These are phyloP conservation scores for Wickerhamiella pararugosa DNA, from an alignment of 1,139 yeast species.

Conservation along the genomic window DNA sequence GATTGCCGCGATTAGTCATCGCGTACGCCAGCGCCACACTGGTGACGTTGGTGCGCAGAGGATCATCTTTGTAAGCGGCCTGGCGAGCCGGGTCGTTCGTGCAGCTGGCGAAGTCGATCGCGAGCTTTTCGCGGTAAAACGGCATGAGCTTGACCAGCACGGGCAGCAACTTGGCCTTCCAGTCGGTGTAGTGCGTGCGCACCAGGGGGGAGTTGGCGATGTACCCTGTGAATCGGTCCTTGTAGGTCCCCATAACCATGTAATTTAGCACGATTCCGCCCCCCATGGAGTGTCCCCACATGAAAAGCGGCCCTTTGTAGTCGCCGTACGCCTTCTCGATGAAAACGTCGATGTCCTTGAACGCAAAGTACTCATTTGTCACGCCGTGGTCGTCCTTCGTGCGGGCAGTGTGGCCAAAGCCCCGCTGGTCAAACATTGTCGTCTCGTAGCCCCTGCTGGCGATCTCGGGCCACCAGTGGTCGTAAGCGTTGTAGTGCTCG, in stretches of 20 bases:
- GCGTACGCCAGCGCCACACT: constrained; percentile 44
- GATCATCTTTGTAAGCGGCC: constrained; percentile 18
- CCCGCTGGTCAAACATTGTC: constrained; percentile 74
- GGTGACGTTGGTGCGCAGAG: constrained; percentile 28
- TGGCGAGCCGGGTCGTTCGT: constrained; percentile 34
- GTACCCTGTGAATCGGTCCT: constrained; percentile 39
- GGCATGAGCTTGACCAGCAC: constrained; percentile 39
- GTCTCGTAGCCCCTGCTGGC: constrained; percentile 53
- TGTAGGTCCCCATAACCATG: constrained; percentile 48
- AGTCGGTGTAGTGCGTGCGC: constrained; percentile 38
- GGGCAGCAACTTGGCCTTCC: constrained; percentile 34
- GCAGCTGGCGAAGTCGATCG: constrained; percentile 38
- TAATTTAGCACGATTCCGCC: constrained; percentile 72
- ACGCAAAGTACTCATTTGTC: constrained; percentile 49
- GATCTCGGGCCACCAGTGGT: constrained; percentile 43
- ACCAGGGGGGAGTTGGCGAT: constrained; percentile 53
- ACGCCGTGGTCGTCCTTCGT: constrained; percentile 40
- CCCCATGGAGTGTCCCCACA: constrained; percentile 94
- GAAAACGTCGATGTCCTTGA: constrained; percentile 56
- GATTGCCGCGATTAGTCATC: constrained; percentile 48
- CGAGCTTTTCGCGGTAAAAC: constrained; percentile 39
- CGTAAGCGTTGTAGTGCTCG: constrained; percentile 42
- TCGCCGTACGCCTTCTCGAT: constrained; percentile 28
- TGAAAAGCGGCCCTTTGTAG: constrained; percentile 28
- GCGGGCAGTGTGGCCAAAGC: constrained; percentile 60